phyloP scores from a whole-genome alignment of 495 filamentous ascomycete genomes.

The Parathielavia hyrcaniae region DNA sequence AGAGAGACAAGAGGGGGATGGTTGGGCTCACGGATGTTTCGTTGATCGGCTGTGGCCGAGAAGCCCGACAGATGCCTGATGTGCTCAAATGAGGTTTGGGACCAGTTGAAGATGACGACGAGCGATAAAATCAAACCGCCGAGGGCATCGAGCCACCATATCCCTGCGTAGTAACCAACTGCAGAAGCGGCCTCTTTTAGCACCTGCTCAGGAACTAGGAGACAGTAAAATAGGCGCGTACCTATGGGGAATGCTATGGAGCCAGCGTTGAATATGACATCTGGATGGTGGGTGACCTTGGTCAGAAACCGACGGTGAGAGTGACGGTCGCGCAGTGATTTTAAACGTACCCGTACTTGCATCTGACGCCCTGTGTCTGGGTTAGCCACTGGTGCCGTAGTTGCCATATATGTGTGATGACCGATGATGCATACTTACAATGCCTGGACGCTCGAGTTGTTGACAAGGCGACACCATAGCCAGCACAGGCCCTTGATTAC shows the following conservation, averaged over 20 bases:
- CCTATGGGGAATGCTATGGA: slow-evolving; percentile 77
- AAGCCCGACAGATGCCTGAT: slow-evolving; percentile 79
- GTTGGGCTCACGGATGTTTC: slow-evolving; percentile 56
- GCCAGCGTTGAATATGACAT: slow-evolving; percentile 86
- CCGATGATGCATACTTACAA: too few relatives aligned
- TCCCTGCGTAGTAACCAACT: slow-evolving; percentile 68
- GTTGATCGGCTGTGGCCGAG: slow-evolving; percentile 69
- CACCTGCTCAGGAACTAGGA: background rate
- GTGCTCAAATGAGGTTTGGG: slow-evolving; percentile 64
- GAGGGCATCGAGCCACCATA: slow-evolving; percentile 83
- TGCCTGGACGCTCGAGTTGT: slow-evolving; percentile 83
- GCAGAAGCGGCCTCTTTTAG: background rate
- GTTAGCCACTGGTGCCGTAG: slow-evolving; percentile 58
- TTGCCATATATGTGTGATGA: too few relatives aligned
- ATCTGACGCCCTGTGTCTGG: slow-evolving; percentile 26
- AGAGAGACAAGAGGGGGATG: background rate
- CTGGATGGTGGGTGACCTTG: slow-evolving; percentile 31
- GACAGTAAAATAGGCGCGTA: slow-evolving; percentile 32
- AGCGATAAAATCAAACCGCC: slow-evolving; percentile 75
- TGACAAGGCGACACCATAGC: slow-evolving; percentile 85
- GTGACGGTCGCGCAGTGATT: background rate
- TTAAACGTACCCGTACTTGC: slow-evolving; percentile 26
- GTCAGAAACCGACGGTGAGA: background rate
- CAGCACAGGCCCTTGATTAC: slow-evolving; percentile 77
- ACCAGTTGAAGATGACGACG: slow-evolving; percentile 85